Percentiles rank a stretch among this genome's conserved stretches.
phyloP scores from a whole-genome alignment of 2,329 filamentous ascomycete genomes.

The Sarocladium kiliense region DNA sequence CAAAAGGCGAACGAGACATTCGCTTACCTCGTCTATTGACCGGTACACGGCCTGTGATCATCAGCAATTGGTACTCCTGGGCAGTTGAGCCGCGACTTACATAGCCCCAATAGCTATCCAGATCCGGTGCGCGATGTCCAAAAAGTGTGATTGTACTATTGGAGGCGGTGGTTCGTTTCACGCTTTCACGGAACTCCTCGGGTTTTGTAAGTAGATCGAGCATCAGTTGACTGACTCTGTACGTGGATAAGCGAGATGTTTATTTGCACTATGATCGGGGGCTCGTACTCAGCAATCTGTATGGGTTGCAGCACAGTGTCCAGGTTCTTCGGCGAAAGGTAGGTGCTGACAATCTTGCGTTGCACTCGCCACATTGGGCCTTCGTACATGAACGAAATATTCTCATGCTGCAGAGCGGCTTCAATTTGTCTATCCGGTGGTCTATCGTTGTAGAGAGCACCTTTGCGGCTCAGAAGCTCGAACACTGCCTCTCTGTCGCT shows the following conservation, averaged over 20 bases:
- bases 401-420: neutral
- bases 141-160: neutral
- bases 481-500: conserved; percentile 33
- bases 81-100: neutral
- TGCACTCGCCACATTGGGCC: neutral
- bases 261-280: no score
- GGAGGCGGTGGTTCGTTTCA: conserved; percentile 1
- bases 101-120: neutral
- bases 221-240: conserved; percentile 4
- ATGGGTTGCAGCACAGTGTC: neutral
- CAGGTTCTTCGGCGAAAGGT: neutral
- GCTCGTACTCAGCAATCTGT: conserved; percentile 1
- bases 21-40: neutral
- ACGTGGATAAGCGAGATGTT: no score
- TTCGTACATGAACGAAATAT: neutral
- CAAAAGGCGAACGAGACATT: neutral
- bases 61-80: neutral
- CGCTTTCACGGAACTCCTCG: neutral
- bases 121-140: neutral
- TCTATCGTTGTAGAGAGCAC: conserved; percentile 35
- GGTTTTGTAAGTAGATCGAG: neutral
- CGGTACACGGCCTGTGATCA: neutral
- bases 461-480: conserved; percentile 39
- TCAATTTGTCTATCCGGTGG: conserved; percentile 18
- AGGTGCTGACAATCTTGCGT: conserved; percentile 2